Conservation (phyloP, 108 stramenopile genomes). For the Pseudonitzschia delicatissima region DNA sequence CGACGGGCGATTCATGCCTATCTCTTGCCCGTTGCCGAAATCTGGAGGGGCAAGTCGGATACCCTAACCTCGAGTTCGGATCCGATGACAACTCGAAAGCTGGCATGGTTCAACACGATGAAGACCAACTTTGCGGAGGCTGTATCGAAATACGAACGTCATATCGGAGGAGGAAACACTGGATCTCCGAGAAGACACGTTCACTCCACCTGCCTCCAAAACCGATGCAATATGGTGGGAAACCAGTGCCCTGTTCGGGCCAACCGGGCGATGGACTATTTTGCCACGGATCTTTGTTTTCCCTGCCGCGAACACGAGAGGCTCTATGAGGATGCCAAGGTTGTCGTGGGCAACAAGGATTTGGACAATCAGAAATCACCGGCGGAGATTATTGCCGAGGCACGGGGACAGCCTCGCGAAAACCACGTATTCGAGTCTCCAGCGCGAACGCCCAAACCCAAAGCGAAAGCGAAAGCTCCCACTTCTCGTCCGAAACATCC, state of each 20-base stretch:
- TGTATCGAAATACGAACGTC: constrained; percentile 7
- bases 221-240: constrained; percentile 28
- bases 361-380: background rate
- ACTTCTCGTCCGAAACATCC: background rate
- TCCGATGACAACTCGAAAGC: constrained; percentile 25
- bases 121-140: constrained; percentile 9
- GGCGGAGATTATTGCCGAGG: background rate
- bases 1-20: constrained; percentile 30
- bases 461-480: background rate
- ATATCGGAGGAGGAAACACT: constrained; percentile 18
- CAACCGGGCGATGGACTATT: constrained; percentile 25
- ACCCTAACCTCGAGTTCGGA: background rate
- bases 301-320: background rate
- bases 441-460: background rate
- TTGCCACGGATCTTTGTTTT: background rate
- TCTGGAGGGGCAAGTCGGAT: constrained; percentile 12
- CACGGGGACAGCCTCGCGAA: background rate
- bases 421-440: background rate
- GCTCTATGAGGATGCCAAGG: background rate
- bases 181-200: constrained; percentile 10
- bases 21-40: background rate
- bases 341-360: background rate
- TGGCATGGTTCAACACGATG: constrained; percentile 13
- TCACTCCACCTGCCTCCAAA: background rate
- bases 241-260: constrained; percentile 38